A percentile compares a stretch with the other conserved stretches of the same genome.
phyloP scores from a whole-genome alignment of 2,329 filamentous ascomycete genomes.

The Alternaria postmessia region DNA sequence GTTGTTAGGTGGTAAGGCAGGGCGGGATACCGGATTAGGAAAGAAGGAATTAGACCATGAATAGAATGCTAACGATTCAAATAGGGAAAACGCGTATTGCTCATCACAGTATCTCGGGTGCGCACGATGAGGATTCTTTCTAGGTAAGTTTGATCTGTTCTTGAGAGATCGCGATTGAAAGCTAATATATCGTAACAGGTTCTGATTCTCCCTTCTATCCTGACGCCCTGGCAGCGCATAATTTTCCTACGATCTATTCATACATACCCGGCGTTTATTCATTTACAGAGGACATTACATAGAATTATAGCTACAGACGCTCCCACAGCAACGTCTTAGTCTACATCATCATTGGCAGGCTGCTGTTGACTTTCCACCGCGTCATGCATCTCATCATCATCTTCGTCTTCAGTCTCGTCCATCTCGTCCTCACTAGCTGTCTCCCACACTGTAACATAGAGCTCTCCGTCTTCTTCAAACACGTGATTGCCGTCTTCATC shows the following conservation, averaged over 20 bases:
- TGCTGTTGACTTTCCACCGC: conserved; percentile 8
- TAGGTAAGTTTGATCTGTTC: neutral
- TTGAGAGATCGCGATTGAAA: neutral
- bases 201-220: neutral
- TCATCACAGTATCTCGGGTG: conserved; percentile 37
- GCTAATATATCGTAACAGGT: neutral
- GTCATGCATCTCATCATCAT: conserved; percentile 10
- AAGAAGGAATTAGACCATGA: neutral
- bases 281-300: neutral
- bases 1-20: neutral
- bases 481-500: conserved; percentile 15
- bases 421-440: conserved; percentile 6
- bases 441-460: conserved; percentile 17
- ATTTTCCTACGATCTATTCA: neutral
- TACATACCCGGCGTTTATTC: neutral
- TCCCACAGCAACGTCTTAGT: neutral
- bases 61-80: conserved; percentile 1
- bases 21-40: neutral
- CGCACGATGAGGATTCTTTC: conserved; percentile 21
- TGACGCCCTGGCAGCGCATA: neutral
- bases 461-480: conserved; percentile 17
- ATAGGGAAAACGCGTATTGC: conserved; percentile 40
- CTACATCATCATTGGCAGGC: conserved; percentile 2
- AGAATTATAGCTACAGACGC: neutral
- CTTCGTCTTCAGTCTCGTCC: conserved; percentile 4